These are phyloP conservation scores for Aspergillus sclerotiicarbonarius DNA, from an alignment of 495 filamentous ascomycete genomes.

Conservation along the genomic window DNA sequence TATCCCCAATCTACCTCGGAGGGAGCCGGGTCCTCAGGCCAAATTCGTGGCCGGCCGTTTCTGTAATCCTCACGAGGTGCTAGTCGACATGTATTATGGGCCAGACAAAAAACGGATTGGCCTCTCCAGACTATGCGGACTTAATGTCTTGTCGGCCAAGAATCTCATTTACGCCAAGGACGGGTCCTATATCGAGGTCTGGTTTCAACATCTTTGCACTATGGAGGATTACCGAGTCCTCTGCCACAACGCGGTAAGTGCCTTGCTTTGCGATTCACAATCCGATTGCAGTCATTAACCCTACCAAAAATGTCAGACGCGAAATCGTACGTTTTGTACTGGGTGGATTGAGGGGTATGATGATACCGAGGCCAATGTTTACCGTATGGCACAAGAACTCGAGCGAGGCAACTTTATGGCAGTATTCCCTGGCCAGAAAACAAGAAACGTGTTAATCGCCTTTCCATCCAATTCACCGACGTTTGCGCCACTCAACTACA, in stretches of 20 bases:
- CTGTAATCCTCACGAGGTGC: constrained; percentile 23
- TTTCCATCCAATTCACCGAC: constrained; percentile 25
- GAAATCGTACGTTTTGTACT: constrained; percentile 10
- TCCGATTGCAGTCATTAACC: neutral
- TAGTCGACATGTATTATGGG: constrained; percentile 36
- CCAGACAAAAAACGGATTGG: constrained; percentile 34
- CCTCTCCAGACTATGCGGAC: constrained; percentile 38
- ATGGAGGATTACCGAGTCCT: constrained; percentile 31
- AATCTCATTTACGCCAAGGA: constrained; percentile 27
- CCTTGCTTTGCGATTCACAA: neutral
- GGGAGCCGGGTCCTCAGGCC: neutral
- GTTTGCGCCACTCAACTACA: constrained; percentile 22
- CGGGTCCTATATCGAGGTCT: constrained; percentile 28
- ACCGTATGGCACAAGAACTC: constrained; percentile 28
- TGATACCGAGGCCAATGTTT: constrained; percentile 30
- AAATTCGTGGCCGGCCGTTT: constrained; percentile 11
- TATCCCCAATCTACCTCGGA: constrained; percentile 10
- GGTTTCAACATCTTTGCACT: constrained; percentile 42
- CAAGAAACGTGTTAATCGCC: constrained; percentile 24
- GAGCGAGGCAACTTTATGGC: constrained; percentile 21
- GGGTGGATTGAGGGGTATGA: constrained; percentile 39
- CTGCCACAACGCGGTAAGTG: constrained; percentile 29
- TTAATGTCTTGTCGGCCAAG: constrained; percentile 12
- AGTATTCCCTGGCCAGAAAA: constrained; percentile 19
- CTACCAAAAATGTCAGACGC: neutral